These are phyloP conservation scores for Scedosporium dehoogii DNA, from an alignment of 2,329 filamentous ascomycete genomes.

Conservation along the genomic window DNA sequence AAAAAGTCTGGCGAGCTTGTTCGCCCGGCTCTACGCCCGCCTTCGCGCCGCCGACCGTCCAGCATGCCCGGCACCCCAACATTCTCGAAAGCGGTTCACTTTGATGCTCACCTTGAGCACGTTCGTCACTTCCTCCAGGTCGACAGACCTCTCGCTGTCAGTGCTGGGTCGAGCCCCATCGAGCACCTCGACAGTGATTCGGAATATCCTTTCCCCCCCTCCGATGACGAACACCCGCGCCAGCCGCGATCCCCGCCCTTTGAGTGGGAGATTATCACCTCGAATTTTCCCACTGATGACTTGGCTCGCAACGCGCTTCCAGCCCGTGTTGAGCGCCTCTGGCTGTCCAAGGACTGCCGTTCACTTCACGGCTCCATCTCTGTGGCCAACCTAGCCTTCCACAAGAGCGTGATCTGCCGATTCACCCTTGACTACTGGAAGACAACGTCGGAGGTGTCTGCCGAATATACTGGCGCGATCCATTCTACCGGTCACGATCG, in stretches of 20 bases:
- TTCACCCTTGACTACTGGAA: slow-evolving; percentile 99
- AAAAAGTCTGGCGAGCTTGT: slow-evolving; percentile 98
- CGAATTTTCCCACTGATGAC: slow-evolving; percentile 67
- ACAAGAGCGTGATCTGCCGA: slow-evolving; percentile 79
- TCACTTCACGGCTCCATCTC: slow-evolving; percentile 73
- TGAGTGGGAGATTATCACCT: slow-evolving; percentile 80
- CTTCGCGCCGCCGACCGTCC: slow-evolving; percentile 72
- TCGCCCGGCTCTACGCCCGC: slow-evolving; percentile 74
- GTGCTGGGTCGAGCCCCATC: slow-evolving; percentile 82
- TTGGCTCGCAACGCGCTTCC: slow-evolving; percentile 50
- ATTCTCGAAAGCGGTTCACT: slow-evolving; percentile 95
- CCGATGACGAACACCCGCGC: slow-evolving; percentile 1
- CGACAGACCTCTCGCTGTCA: slow-evolving; percentile 90
- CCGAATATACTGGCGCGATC: slow-evolving; percentile 78
- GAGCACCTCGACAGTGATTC: slow-evolving; percentile 78
- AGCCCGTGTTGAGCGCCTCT: slow-evolving; percentile 77
- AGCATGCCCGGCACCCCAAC: slow-evolving; percentile 97
- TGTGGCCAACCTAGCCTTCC: slow-evolving; percentile 81
- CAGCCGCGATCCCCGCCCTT: slow-evolving; percentile 38
- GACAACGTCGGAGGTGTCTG: slow-evolving; percentile 86
- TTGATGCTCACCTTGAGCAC: slow-evolving; percentile 92
- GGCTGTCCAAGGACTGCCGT: slow-evolving; percentile 80
- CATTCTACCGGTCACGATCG: slow-evolving; percentile 65
- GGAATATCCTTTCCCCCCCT: slow-evolving; percentile 69
- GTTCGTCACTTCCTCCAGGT: slow-evolving; percentile 93